Evolutionary conservation across 2,329 filamentous ascomycete species (phyloP).

Genomic region (Penicillium sp.): DNA sequence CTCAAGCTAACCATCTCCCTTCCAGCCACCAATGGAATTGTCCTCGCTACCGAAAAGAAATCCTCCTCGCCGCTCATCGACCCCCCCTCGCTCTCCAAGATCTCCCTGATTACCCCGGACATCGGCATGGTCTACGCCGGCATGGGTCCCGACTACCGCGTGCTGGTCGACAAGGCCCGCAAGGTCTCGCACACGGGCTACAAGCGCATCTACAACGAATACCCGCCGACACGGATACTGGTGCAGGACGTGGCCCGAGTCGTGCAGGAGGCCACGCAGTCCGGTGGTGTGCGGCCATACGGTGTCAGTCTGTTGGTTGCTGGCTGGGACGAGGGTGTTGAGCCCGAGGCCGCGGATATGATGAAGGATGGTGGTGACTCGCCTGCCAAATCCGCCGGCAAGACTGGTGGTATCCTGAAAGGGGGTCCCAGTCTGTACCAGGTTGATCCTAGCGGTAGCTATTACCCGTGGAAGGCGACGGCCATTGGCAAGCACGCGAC

Average conservation of each 20-base stretch:
- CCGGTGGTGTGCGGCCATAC: slow-evolving; percentile 94
- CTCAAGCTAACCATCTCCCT: slow-evolving; percentile 16
- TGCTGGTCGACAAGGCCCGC: slow-evolving; percentile 95
- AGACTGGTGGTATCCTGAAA: slow-evolving; percentile 95
- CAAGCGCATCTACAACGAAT: slow-evolving; percentile 99
- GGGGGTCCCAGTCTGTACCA: slow-evolving; percentile 97
- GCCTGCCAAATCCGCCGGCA: slow-evolving; percentile 72
- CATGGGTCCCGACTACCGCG: slow-evolving; percentile 98
- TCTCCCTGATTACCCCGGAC: slow-evolving; percentile 97
- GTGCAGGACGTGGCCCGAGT: slow-evolving; percentile 97
- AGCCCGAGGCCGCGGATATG: slow-evolving; percentile 77
- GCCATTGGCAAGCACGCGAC: slow-evolving; percentile 99
- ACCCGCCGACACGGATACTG: slow-evolving; percentile 98
- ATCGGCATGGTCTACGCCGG: slow-evolving; percentile 99
- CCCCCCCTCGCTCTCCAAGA: slow-evolving; percentile 91
- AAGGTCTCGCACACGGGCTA: slow-evolving; percentile 98
- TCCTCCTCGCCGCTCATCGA: slow-evolving; percentile 97
- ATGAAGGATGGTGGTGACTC: slow-evolving; percentile 56
- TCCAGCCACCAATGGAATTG: slow-evolving; percentile 94
- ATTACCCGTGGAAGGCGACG: slow-evolving; percentile 99
- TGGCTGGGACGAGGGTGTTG: slow-evolving; percentile 95
- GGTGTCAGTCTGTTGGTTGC: slow-evolving; percentile 95
- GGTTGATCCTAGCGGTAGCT: slow-evolving; percentile 97
- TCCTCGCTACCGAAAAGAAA: slow-evolving; percentile 99
- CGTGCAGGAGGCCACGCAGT: slow-evolving; percentile 99